Conservation (phyloP, 164 flowering plant species). For the Sedum album region DNA sequence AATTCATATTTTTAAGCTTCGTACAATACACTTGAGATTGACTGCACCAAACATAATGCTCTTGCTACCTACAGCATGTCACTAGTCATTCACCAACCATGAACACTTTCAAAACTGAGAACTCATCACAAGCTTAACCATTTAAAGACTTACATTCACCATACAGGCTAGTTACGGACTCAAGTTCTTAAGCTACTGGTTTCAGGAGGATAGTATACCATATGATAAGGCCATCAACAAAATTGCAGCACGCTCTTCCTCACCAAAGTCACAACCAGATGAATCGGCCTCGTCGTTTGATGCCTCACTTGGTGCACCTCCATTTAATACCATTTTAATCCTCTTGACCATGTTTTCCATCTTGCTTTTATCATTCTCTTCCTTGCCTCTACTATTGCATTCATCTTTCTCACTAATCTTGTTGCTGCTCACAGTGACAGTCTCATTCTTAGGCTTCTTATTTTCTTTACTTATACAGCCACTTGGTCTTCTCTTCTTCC, state of each 20-base stretch:
- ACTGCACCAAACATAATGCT: background rate
- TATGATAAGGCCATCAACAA: background rate
- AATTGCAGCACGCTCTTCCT: constrained; percentile 5
- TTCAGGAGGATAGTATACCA: background rate
- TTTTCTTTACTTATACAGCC: background rate
- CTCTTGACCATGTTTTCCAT: background rate
- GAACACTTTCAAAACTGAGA: background rate
- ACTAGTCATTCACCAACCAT: too few species aligned
- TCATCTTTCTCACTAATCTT: background rate
- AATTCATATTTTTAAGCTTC: background rate
- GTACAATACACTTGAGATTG: background rate
- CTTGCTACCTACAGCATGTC: background rate
- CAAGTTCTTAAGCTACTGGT: background rate
- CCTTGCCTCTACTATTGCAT: background rate
- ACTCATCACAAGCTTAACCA: background rate
- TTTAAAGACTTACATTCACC: too few species aligned
- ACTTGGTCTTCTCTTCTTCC: constrained; percentile 1
- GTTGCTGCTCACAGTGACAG: background rate
- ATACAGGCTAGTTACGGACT: background rate
- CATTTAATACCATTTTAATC: constrained; percentile 3
- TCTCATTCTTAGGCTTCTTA: background rate
- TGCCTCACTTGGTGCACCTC: background rate
- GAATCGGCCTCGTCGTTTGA: constrained; percentile 4
- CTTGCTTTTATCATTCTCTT: background rate
- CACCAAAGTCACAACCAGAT: background rate